Evolutionary conservation across 2,329 filamentous ascomycete species (phyloP), one percentile per base, ranked within the genome.

Genomic region (Anthostomella pinea): DNA sequence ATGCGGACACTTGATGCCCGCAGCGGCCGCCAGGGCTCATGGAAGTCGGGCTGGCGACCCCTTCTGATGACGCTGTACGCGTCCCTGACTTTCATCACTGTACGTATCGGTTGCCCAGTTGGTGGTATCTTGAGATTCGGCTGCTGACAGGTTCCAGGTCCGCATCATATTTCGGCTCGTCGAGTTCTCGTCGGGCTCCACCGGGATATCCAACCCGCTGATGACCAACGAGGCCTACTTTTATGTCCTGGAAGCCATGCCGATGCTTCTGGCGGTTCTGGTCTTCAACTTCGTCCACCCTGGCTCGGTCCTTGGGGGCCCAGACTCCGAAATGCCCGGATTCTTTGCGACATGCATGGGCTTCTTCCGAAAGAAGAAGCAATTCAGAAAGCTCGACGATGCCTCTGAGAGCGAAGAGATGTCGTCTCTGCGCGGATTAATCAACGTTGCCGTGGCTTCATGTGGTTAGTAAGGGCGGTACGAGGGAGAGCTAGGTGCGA

Each of bases 121-220:
- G n/a, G n/a, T n/a, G n/a, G n/a, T n/a, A n/a, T n/a, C n/a, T n/a
- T n/a, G n/a, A n/a, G n/a, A n/a, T n/a, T n/a, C n/a, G n/a, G n/a
- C n/a, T n/a, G n/a, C n/a, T n/a, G n/a, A n/a, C n/a, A n/a, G n/a
- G n/a, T n/a, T n/a, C n/a, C 32, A 47, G 46, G 24, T 65, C 11
- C 70, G 75, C 10, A 79, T 79, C 41, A 62, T 77, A 35, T 80
- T 71, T 54, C 69, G 77, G 3, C 58, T 80, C 2, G 50, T 64
- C 13, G 73, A 80, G 43, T 79, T 72, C 47, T 66, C 66, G 0
- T 59, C 60, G 1, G 70, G 68, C 0, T 49, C 65, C 20, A 47
- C 57, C 1, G 43, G 27, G 3, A 58, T 56, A 5, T 53, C 45
- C 19, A 56, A 61, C 28, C 48, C 53, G 8, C 18, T 52, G 5